phyloP scores from a whole-genome alignment of 1,284 basidiomycete species.

The Naganishia liquefaciens region DNA sequence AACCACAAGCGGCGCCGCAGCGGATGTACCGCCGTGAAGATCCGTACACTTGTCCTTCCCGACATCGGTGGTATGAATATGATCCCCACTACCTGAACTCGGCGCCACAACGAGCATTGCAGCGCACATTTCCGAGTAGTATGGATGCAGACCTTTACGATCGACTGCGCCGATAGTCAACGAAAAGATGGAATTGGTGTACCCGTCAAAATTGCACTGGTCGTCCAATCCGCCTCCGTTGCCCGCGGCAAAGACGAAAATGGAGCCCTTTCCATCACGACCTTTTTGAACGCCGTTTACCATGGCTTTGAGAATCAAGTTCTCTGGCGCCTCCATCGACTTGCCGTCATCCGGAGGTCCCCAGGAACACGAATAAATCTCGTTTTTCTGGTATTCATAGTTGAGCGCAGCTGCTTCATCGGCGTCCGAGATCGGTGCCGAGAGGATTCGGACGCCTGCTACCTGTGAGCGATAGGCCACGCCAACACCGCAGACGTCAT shows the following conservation, averaged over 20 bases:
- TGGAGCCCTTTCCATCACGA: conserved; percentile 81
- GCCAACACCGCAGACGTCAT: conserved; percentile 91
- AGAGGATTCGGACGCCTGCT: conserved; percentile 92
- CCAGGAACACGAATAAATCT: conserved; percentile 96
- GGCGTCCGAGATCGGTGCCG: conserved; percentile 94
- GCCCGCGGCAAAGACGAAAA: conserved; percentile 97
- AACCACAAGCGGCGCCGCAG: conserved; percentile 92
- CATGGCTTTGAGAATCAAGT: conserved; percentile 90
- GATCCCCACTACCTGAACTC: conserved; percentile 90
- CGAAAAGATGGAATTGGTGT: conserved; percentile 96
- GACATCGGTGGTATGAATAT: conserved; percentile 92
- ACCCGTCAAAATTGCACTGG: conserved; percentile 99
- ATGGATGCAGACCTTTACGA: conserved; percentile 87
- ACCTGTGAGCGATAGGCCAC: conserved; percentile 90
- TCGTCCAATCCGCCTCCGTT: conserved; percentile 90
- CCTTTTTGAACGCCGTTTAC: conserved; percentile 93
- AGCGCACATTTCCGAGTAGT: conserved; percentile 95
- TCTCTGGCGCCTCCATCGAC: conserved; percentile 92
- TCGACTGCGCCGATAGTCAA: conserved; percentile 95
- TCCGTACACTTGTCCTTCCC: conserved; percentile 80
- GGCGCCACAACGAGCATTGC: conserved; percentile 97
- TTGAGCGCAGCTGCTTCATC: conserved; percentile 97
- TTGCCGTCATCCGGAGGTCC: conserved; percentile 94
- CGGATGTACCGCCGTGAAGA: conserved; percentile 92
- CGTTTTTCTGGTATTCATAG: conserved; percentile 85